Conservation (phyloP, 257 asterid species). For the Solanum pennellii region DNA sequence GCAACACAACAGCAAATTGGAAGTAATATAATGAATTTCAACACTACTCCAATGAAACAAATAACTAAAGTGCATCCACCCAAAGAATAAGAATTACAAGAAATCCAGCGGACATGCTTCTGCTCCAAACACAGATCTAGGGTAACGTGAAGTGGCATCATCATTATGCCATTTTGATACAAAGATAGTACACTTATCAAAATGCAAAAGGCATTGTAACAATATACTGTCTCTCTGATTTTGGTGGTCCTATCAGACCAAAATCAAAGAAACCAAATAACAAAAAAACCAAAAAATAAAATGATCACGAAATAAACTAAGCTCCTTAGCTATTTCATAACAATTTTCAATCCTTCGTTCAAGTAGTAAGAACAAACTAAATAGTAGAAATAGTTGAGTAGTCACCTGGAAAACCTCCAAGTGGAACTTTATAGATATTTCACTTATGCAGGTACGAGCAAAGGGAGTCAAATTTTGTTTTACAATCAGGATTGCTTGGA, state of each 20-base stretch:
- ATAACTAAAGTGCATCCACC: background rate
- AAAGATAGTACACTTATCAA: background rate
- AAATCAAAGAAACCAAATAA: background rate
- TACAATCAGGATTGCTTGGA: constrained; percentile 59
- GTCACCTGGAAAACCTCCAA: constrained; percentile 79
- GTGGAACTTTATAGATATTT: constrained; percentile 63
- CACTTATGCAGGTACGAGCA: constrained; percentile 50
- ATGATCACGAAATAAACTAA: background rate
- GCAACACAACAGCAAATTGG: background rate
- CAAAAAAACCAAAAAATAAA: background rate
- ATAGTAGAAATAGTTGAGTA: background rate
- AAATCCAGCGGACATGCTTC: background rate
- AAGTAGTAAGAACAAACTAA: background rate
- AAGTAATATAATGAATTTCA: background rate
- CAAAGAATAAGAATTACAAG: background rate
- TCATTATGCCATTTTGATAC: background rate
- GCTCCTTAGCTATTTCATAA: background rate
- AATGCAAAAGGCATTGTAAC: background rate
- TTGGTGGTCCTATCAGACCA: background rate
- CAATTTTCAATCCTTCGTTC: background rate
- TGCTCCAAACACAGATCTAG: background rate
- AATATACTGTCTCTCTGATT: background rate
- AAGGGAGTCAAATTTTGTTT: constrained; percentile 76
- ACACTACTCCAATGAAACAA: background rate
- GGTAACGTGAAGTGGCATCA: background rate